Conservation (phyloP, 2,329 filamentous ascomycete species). For the Chrysosporium keratinophilum region DNA sequence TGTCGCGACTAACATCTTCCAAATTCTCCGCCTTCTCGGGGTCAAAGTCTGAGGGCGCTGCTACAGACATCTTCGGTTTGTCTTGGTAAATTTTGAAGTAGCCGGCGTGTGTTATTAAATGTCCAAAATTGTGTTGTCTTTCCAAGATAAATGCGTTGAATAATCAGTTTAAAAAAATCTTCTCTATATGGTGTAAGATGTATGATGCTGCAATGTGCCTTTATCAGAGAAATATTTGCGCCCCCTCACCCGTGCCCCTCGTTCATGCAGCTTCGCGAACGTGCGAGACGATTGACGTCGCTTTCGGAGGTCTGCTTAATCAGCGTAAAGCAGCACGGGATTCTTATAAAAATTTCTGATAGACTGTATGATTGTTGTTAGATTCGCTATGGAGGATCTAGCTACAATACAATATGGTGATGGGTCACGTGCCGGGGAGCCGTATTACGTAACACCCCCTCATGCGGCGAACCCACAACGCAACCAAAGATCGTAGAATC, state of each 20-base stretch:
- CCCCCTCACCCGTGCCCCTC: neutral
- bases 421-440: too few relatives aligned
- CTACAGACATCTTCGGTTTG: slow-evolving; percentile 9
- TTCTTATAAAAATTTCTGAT: too few relatives aligned
- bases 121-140: neutral
- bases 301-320: too few relatives aligned
- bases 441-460: too few relatives aligned
- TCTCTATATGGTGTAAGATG: neutral
- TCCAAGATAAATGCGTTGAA: neutral
- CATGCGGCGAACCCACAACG: too few relatives aligned
- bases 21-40: slow-evolving; percentile 58
- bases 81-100: neutral
- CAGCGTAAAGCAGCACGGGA: too few relatives aligned
- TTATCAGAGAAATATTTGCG: neutral
- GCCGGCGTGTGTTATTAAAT: neutral
- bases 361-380: too few relatives aligned
- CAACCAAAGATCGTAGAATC: too few relatives aligned
- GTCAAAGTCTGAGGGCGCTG: slow-evolving; percentile 32
- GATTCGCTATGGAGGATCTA: too few relatives aligned
- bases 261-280: neutral
- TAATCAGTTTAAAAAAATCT: neutral
- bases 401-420: too few relatives aligned
- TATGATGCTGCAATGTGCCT: neutral
- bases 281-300: neutral
- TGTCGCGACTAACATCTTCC: slow-evolving; percentile 48